These are phyloP conservation scores for Colletotrichum sp. DNA, from an alignment of 2,329 filamentous ascomycete species.

Conservation along the genomic window DNA sequence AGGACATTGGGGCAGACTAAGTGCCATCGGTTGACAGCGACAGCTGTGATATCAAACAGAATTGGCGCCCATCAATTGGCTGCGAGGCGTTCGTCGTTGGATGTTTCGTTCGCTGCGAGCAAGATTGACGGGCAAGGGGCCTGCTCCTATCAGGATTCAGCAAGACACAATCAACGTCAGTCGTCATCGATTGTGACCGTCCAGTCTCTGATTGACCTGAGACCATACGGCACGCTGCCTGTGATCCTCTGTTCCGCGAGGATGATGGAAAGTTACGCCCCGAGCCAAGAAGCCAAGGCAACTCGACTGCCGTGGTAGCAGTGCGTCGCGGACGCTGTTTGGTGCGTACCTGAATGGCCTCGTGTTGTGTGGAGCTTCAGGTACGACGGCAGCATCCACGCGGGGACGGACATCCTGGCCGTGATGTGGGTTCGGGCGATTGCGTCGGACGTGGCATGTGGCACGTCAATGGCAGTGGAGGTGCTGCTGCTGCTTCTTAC, in stretches of 20 bases:
- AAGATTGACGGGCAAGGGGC: background rate
- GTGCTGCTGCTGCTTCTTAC: background rate
- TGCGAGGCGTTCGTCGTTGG: background rate
- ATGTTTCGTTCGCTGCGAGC: background rate
- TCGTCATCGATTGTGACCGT: background rate
- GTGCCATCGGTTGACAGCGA: background rate
- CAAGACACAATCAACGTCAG: background rate
- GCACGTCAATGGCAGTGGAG: background rate
- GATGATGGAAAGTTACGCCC: background rate
- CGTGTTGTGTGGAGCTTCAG: conserved; percentile 7
- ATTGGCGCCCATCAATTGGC: background rate
- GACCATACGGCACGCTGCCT: background rate
- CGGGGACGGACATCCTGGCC: conserved; percentile 77
- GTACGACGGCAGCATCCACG: conserved; percentile 59
- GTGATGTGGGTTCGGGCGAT: conserved; percentile 67
- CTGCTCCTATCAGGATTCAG: background rate
- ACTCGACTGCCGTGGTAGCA: background rate
- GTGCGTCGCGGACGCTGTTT: background rate
- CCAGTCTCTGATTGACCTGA: background rate
- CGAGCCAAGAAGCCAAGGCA: conserved; percentile 9
- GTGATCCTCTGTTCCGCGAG: background rate
- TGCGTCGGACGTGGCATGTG: background rate
- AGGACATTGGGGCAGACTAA: background rate
- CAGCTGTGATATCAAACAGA: background rate
- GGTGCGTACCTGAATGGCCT: conserved; percentile 13